Evolutionary conservation across 1,284 basidiomycete species (phyloP), one percentile per base, ranked within the genome.

Genomic region (Heliocybe sulcata): DNA sequence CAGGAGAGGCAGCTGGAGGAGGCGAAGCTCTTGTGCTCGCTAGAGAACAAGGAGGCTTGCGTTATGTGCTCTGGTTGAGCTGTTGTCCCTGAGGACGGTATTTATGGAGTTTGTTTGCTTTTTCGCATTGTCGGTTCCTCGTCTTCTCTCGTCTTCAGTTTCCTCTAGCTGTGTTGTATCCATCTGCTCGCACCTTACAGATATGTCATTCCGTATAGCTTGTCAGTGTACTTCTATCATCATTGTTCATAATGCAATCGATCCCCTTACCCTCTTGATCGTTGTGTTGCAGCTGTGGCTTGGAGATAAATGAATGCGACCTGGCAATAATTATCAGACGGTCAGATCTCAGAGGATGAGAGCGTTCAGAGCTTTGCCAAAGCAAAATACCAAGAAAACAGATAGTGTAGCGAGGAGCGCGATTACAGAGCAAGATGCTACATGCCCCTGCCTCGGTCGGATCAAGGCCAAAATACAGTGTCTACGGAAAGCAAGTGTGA

Each of bases 41-140:
- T 96, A 35, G 91, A 94, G 70, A 96, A 96, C 72, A 92, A 92
- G 75, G 89, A 92, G 55, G 89, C 86, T 1, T 92, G 90, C 63
- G 62, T 91, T 65, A 92, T 92, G 90, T 92, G 89, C 71, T 92
- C 89, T 59, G 87, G 84, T 55, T 90, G 69, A 81, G 54, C 35
- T 50, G 47, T 26, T 49, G 47, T 8, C n/a, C 10, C 6, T 16
- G 20, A 26, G 35, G 22, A 33, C 35, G 27, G 38, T 29, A 16
- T 29, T 35, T 52, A 52, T 52, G n/a, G 51, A 33, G 9, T 10
- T 42, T 12, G 22, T n/a, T 53, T 38, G 20, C 52, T 25, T 31
- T 49, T 29, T 49, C 27, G 47, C 23, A 49, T 49, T n/a, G 23
- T 49, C 16, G 42, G 19, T 20, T 25, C 31, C 27, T 35, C 20